Conservation (phyloP, 805 yeast species). For the Candida argentea region DNA sequence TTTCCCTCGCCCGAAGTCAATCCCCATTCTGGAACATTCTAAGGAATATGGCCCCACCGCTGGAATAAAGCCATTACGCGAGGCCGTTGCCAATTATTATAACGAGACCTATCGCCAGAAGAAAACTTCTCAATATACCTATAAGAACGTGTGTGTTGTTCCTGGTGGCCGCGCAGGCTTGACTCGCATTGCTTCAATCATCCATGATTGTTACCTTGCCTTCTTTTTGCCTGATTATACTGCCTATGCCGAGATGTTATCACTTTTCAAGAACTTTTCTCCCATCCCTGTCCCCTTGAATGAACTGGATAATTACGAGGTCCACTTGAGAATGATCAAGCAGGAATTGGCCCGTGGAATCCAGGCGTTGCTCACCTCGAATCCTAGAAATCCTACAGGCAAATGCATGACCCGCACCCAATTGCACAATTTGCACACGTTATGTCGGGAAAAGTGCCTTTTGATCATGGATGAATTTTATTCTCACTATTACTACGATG, state of each 20-base stretch:
- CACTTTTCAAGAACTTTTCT: constrained; percentile 50
- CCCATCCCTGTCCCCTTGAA: constrained; percentile 55
- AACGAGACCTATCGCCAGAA: constrained; percentile 43
- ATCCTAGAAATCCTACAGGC: constrained; percentile 58
- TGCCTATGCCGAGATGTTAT: constrained; percentile 56
- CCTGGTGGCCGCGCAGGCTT: constrained; percentile 60
- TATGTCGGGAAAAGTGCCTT: constrained; percentile 44
- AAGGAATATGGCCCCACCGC: constrained; percentile 55
- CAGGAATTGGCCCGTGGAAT: constrained; percentile 49
- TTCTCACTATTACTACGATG: constrained; percentile 48
- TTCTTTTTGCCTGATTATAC: constrained; percentile 56
- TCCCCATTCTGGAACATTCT: constrained; percentile 37
- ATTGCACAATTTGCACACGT: constrained; percentile 36
- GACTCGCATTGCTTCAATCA: constrained; percentile 51
- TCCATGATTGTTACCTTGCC: constrained; percentile 48
- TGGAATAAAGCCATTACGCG: constrained; percentile 43
- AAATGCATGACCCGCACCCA: constrained; percentile 39
- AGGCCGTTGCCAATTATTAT: constrained; percentile 49
- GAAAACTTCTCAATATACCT: constrained; percentile 43
- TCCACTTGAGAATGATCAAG: constrained; percentile 42
- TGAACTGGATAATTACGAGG: constrained; percentile 46
- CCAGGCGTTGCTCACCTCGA: constrained; percentile 46
- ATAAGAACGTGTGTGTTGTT: constrained; percentile 51
- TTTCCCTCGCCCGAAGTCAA: constrained; percentile 39
- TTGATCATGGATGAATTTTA: constrained; percentile 58